Base-by-base conservation (phyloP, 2,329 filamentous ascomycete genomes). In the Exserohilum rostratum region DNA sequence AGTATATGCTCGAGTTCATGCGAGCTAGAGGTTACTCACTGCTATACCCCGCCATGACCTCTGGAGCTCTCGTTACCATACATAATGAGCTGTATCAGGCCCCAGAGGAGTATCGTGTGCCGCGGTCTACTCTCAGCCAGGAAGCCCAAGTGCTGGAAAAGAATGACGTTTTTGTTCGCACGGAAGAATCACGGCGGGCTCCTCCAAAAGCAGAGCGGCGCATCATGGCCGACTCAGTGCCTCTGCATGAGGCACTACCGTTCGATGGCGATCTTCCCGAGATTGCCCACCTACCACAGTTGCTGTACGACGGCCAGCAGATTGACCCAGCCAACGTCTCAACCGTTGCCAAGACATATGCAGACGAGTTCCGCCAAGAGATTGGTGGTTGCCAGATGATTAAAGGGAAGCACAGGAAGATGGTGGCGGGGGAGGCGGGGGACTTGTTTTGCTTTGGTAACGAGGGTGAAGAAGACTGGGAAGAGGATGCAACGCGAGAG, bases 1-100 rank as follows among this genome's bases (percentile, higher is more conserved):
- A 96, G 74, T 87, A 91, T 62, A 80, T 90, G 52, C 80, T 95
- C 33, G 88, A 91, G 68, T 82, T 97, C 13, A 89, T 90, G 59
- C 85, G 89, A 11, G 84, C 87, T 3, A 84, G 90, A 25, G 90
- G 90, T 11, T 96, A 96, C 75, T 86, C 84, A 64, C 86, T 90
- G 48, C 76, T 96, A 0, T 96, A 96, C 68, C 93, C 93, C 0
- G 85, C 86, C 33, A 80, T 70, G 5, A 64, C 64, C 2, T 58
- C 83, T 70, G 34, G 79, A 65, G 79, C 84, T 4, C 77, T 96
- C 11, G 85, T 86, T n/a, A 89, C 87, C 0, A 78, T 93, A 0
- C 93, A 97, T 72, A 85, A 83, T 55, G 93, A 97, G 61, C 77
- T 96, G 5, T 87, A 86, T 55, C 83, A 85, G 34, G 70, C 81